These are phyloP conservation scores for Cladosporium sp. DNA, from an alignment of 2,329 filamentous ascomycete genomes.

Conservation along the genomic window DNA sequence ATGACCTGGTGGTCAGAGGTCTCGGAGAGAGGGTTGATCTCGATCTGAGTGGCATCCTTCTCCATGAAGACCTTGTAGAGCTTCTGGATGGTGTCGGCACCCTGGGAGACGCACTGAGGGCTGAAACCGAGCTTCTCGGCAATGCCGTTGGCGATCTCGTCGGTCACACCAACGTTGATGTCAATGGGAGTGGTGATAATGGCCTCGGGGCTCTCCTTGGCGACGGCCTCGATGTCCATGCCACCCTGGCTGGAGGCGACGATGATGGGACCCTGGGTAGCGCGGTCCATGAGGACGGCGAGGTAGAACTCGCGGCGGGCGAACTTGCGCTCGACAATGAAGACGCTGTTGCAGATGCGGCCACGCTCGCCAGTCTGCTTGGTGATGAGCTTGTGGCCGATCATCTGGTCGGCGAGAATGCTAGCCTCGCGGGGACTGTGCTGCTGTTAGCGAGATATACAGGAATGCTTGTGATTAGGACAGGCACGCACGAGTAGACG, in stretches of 20 bases:
- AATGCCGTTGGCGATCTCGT: constrained; percentile 87
- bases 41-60: constrained; percentile 97
- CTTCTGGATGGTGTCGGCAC: constrained; percentile 95
- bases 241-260: constrained; percentile 97
- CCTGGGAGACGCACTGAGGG: constrained; percentile 93
- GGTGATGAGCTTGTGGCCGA: constrained; percentile 98
- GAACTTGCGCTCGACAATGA: constrained; percentile 99
- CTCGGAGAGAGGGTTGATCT: constrained; percentile 98
- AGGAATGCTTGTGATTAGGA: not conserved
- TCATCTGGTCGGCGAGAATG: constrained; percentile 99
- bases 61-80: constrained; percentile 98
- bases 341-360: constrained; percentile 93
- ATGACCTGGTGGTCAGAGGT: constrained; percentile 97
- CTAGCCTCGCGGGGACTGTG: constrained; percentile 75
- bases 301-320: constrained; percentile 98
- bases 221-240: constrained; percentile 98
- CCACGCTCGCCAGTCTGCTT: constrained; percentile 96
- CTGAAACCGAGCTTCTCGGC: constrained; percentile 93
- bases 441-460: constrained; percentile 14
- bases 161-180: constrained; percentile 91
- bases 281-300: constrained; percentile 96
- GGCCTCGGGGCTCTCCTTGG: constrained; percentile 94
- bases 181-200: constrained; percentile 92
- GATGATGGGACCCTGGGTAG: constrained; percentile 85
- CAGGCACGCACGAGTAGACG: constrained; percentile 74